Evolutionary conservation across 805 yeast genomes (phyloP), one percentile per base, ranked within the genome.

Genomic region (Teunomyces panamensis): DNA sequence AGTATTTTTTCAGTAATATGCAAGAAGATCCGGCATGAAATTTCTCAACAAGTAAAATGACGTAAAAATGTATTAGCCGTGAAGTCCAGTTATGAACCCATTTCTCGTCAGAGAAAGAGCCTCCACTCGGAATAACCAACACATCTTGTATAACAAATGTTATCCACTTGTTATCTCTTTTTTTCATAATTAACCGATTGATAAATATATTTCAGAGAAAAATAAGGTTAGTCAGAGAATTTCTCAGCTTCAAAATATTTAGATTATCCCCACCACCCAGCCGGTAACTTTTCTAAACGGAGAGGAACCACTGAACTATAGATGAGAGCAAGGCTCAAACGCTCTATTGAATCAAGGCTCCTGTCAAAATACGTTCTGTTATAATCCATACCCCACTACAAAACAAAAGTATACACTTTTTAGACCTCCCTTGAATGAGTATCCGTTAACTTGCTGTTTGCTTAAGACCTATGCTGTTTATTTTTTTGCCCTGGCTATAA

Each of bases 51-150:
- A 37, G 30, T n/a, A 24, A n/a, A 24, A 37, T 37, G 41, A 37
- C 41, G 41, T 37, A 37, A 37, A 37, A 20, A 11, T 37, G 14
- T 26, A 26, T 35, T 37, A 37, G 41, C 41, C 41, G 41, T 37
- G 30, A n/a, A 7, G 13, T 9, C 9, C 26, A 11, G 41, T 37
- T 37, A 37, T 37, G 41, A 37, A 37, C 41, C 39, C 39, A 34
- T 17, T 17, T 10, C 10, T 16, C 14, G 13, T 13, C 34, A 8
- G 24, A 20, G 5, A 20, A 20, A 20, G 24, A 20, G 24, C 24
- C 24, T 20, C 24, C 24, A 20, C 24, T 1, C 24, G 24, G 4
- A 11, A 32, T 32, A 32, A 13, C 13, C 17, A 32, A 7, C 17
- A 6, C 34, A 7, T 9, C 4, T 9, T 32, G 14, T 14, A 14